Percentiles rank a stretch among this genome's conserved stretches.
phyloP scores from a whole-genome alignment of 495 filamentous ascomycete species.

The Aspergillus bertholletiae region DNA sequence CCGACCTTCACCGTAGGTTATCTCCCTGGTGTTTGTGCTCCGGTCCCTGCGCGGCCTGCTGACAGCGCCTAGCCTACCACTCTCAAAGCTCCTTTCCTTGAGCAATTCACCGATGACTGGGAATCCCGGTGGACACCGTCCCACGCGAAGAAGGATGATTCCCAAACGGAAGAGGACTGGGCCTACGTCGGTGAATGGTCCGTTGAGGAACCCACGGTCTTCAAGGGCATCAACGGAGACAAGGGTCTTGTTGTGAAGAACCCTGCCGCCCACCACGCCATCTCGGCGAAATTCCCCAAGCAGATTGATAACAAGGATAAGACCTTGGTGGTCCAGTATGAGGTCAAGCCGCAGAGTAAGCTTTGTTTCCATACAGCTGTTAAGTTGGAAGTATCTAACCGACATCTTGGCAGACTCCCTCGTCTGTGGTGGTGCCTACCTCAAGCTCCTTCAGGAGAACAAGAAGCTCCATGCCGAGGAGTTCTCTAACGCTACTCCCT shows the following conservation, averaged over 20 bases:
- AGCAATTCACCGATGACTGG: conserved; percentile 98
- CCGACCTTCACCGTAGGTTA: conserved; percentile 85
- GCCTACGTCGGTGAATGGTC: conserved; percentile 95
- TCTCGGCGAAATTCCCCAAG: conserved; percentile 97
- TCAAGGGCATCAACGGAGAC: conserved; percentile 94
- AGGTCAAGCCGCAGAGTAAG: conserved; percentile 98
- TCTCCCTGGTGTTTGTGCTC: not conserved
- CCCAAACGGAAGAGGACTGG: conserved; percentile 88
- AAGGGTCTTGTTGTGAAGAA: conserved; percentile 98
- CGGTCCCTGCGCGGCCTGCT: conserved; percentile 15
- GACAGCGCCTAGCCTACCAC: conserved; percentile 63
- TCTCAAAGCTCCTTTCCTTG: conserved; percentile 90
- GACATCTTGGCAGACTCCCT: conserved; percentile 63
- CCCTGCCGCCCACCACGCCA: conserved; percentile 94
- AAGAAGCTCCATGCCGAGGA: conserved; percentile 95
- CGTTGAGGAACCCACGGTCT: conserved; percentile 89
- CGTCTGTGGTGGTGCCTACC: conserved; percentile 97
- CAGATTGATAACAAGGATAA: conserved; percentile 96
- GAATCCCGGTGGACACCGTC: conserved; percentile 87
- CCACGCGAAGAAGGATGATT: conserved; percentile 93
- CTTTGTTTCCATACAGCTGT: conserved; percentile 14
- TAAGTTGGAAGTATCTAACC: not conserved
- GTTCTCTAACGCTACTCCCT: conserved; percentile 95
- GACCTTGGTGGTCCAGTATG: conserved; percentile 95
- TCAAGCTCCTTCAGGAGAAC: conserved; percentile 98